A percentile compares a stretch with the other conserved stretches of the same genome.
Conservation (phyloP, 306 rosid genomes). For the Oemleria cerasiformis region DNA sequence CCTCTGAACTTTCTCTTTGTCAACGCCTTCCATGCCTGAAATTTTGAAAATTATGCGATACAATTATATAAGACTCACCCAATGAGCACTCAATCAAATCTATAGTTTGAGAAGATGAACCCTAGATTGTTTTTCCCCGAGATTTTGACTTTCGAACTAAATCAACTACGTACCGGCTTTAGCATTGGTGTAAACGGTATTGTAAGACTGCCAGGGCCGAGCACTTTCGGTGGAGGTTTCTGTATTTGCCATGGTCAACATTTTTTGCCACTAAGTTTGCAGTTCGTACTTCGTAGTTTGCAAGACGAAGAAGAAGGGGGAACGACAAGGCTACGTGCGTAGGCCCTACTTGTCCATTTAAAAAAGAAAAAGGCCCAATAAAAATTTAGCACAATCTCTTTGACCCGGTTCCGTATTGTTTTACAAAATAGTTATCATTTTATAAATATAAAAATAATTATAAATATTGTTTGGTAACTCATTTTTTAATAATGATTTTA, state of each 20-base stretch:
- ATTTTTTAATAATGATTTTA: no score
- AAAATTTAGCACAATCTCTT: no score
- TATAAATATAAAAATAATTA: no score
- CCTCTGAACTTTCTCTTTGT: slow-evolving; percentile 87
- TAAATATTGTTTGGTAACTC: no score
- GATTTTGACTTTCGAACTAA: background rate
- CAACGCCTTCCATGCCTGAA: slow-evolving; percentile 93
- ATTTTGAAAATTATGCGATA: background rate
- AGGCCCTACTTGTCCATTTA: no score
- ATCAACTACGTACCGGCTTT: slow-evolving; percentile 60
- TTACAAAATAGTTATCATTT: no score
- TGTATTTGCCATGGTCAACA: slow-evolving; percentile 39
- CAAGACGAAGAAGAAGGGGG: background rate
- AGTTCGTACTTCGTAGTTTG: slow-evolving; percentile 6
- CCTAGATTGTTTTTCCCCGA: background rate
- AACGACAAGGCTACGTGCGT: background rate
- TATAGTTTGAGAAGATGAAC: background rate
- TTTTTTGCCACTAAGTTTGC: background rate
- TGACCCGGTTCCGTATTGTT: no score
- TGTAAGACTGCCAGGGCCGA: slow-evolving; percentile 88
- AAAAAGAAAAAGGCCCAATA: no score
- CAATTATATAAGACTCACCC: background rate
- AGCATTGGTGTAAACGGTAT: slow-evolving; percentile 80
- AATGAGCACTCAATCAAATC: background rate
- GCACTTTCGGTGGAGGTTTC: slow-evolving; percentile 29